Base-by-base conservation (phyloP, 257 asterid genomes). In the Solanum medicagineum region DNA sequence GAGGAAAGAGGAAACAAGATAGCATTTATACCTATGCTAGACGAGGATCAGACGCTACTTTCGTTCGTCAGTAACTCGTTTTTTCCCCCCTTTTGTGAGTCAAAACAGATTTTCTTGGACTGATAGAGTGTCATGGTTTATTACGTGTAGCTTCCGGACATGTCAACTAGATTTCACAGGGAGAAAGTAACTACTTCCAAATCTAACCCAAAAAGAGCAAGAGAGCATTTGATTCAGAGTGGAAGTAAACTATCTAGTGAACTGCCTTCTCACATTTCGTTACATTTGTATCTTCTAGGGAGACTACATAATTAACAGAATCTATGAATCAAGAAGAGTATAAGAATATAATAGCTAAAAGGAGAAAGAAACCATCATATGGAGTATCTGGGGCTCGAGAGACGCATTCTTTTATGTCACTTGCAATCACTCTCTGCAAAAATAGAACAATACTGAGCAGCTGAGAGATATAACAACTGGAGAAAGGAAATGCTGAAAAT, bases 301-400 rank as follows among this genome's bases (percentile, higher is more conserved):
- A n/a, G 5, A 24, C 4, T 49, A 49, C 10, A 83, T 16, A 29
- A 71, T 85, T 12, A 62, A 20, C 24, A 62, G 32, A 49, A 85
- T 54, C 59, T 70, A 40, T 81, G 83, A 68, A 60, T 55, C 54
- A 70, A 80, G 55, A 80, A 87, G 83, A 60, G 36, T 54, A 29
- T 5, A 54, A 62, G 32, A 53, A 79, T 53, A 10, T 71, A 81
- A 57, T 71, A 81, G 56, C 55, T 68, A 85, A 83, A 68, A 83
- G 86, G 86, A 88, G 87, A 81, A 74, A 90, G 97, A 84, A 84
- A 97, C 99, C 98, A 91, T 97, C 98, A 93, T 95, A 97, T 83
- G 98, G 96, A 82, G 98, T 94, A 89, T 97, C 99, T 15, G 99
- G 98, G 60, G 97, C 98, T 69, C 99, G 94, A 87, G 98, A 93